Base-by-base conservation (phyloP, 2,329 filamentous ascomycete species). In the Botrytis aclada region DNA sequence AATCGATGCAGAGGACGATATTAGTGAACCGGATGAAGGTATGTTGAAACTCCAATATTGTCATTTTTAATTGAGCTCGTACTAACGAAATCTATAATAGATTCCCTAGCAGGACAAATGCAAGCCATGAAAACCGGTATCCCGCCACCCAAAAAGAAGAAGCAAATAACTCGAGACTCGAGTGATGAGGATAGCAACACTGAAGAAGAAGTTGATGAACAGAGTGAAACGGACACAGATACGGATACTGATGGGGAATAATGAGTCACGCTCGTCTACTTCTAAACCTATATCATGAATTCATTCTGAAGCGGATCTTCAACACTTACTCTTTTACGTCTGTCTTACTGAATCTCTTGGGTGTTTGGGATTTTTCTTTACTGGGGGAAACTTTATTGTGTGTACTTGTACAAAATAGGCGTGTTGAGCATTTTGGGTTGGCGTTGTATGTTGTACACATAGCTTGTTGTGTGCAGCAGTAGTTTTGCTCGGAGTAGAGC, bases 11-110 rank as follows among this genome's bases (percentile, higher is more conserved):
- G 94, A 98, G 77, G 96, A 97, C 79, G 96, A 99, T 74, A 99
- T 99, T 77, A 97, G 93, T 81, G 96, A 99, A 82, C 96, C 97
- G 51, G 96, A 98, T 76, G 96, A 99, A 86, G 96, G 96, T 97
- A 87, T 86, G 91, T 86, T 65, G 39, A 43, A 47, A 22, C 22
- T 41, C 39, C 66, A 54, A 20, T 7, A 22, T n/a, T 32, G 29
- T n/a, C n/a, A 47, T 16, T 56, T 41, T 54, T 29, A 4, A 70
- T 16, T 39, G 10, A 18, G 29, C 10, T 37, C 37, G 39, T 65
- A 41, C 41, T 61, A 54, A 47, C 41, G 34, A 56, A 62, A 37
- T 16, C 25, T 34, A 69, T 62, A 43, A 43, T 70, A 97, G 94
- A 97, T 83, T 94, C 94, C 2, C 86, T 98, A 77, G 95, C 94